These are phyloP conservation scores for Sabuloglossum arenarium DNA, from an alignment of 495 filamentous ascomycete species.

Conservation along the genomic window DNA sequence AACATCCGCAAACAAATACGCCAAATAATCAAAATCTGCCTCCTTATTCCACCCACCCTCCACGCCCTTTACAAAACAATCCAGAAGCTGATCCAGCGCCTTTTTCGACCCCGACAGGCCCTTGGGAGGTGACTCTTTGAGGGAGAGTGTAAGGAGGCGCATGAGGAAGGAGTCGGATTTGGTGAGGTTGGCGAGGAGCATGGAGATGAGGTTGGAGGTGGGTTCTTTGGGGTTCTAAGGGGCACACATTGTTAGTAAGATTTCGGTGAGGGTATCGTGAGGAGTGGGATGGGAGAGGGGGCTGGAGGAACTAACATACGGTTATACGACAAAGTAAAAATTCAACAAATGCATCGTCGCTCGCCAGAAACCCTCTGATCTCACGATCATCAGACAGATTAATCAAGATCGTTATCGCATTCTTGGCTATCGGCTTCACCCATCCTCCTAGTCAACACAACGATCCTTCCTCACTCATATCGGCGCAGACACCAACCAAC, in stretches of 20 bases:
- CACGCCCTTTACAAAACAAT: slow-evolving; percentile 84
- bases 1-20: slow-evolving; percentile 84
- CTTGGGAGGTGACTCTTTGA: slow-evolving; percentile 38
- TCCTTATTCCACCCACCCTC: slow-evolving; percentile 61
- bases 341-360: slow-evolving; percentile 66
- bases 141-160: slow-evolving; percentile 29
- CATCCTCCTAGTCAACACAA: neutral
- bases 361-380: slow-evolving; percentile 46
- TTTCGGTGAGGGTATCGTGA: too few species aligned
- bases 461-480: too few species aligned
- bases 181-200: slow-evolving; percentile 80
- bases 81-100: slow-evolving; percentile 76
- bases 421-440: slow-evolving; percentile 63
- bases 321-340: slow-evolving; percentile 47
- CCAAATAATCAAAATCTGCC: slow-evolving; percentile 80
- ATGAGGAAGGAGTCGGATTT: slow-evolving; percentile 50
- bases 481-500: neutral
- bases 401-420: slow-evolving; percentile 82
- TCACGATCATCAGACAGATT: slow-evolving; percentile 68
- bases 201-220: slow-evolving; percentile 67
- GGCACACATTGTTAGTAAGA: too few species aligned
- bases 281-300: neutral
- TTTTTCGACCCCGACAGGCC: slow-evolving; percentile 42
- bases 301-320: slow-evolving; percentile 33
- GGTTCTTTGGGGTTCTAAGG: slow-evolving; percentile 36